These are phyloP conservation scores for Limonium bicolor DNA, from an alignment of 148 eudicot genomes.

Conservation along the genomic window DNA sequence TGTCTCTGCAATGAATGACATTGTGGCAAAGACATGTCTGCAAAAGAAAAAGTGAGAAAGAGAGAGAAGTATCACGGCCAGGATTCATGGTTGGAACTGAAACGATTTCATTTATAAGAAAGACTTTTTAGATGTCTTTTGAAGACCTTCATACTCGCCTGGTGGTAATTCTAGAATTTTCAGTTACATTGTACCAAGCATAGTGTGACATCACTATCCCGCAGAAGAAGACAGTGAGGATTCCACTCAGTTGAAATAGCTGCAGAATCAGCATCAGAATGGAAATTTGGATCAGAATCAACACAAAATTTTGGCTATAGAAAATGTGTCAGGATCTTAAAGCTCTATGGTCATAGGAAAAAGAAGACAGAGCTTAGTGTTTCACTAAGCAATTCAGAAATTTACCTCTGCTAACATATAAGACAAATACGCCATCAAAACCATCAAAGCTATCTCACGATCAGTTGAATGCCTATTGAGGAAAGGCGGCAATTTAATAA, in stretches of 20 bases:
- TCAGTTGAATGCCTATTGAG: slow-evolving; percentile 69
- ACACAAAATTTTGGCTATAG: too few relatives aligned
- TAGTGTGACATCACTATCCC: slow-evolving; percentile 95
- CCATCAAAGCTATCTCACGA: slow-evolving; percentile 84
- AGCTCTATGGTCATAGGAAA: too few relatives aligned
- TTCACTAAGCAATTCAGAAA: too few relatives aligned
- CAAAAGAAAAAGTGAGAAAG: slow-evolving; percentile 5
- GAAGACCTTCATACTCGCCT: slow-evolving; percentile 20
- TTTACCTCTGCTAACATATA: slow-evolving; percentile 92
- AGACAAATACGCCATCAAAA: slow-evolving; percentile 81
- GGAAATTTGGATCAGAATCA: neutral
- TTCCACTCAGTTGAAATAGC: slow-evolving; percentile 75
- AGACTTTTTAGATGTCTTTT: neutral
- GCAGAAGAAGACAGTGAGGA: slow-evolving; percentile 79
- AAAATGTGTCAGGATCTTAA: too few relatives aligned
- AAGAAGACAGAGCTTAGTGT: too few relatives aligned
- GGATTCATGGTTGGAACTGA: too few relatives aligned
- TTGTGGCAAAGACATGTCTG: slow-evolving; percentile 86
- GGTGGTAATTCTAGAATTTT: slow-evolving; percentile 75
- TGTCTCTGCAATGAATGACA: slow-evolving; percentile 92
- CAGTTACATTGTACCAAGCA: slow-evolving; percentile 90
- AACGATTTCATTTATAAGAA: neutral
- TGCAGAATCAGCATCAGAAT: slow-evolving; percentile 17
- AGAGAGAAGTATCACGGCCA: too few relatives aligned
- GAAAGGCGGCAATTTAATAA: neutral